These are phyloP conservation scores for Leucosporidium yakuticum DNA, from an alignment of 768 basidiomycete species.

Conservation along the genomic window DNA sequence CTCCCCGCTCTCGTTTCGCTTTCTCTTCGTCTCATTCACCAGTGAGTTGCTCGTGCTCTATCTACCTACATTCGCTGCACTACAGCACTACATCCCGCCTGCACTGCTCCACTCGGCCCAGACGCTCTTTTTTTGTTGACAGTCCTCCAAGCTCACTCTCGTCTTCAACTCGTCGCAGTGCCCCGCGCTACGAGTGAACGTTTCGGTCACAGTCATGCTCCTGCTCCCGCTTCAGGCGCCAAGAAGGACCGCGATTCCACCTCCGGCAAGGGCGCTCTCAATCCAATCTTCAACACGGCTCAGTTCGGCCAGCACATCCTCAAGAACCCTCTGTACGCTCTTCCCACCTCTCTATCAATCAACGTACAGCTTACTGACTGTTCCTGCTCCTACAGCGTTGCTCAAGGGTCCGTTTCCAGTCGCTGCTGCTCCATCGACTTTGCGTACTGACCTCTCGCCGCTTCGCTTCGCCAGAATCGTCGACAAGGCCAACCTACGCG, in stretches of 20 bases:
- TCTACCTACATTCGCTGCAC: no score
- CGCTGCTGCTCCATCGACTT: neutral
- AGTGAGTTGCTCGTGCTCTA: no score
- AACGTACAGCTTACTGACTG: neutral
- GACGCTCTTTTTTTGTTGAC: no score
- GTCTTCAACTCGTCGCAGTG: no score
- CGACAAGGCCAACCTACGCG: conserved; percentile 74
- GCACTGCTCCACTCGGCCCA: no score
- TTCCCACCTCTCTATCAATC: neutral
- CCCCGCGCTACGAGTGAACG: no score
- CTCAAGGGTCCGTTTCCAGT: conserved; percentile 62
- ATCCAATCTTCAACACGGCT: conserved; percentile 37
- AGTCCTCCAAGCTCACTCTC: no score
- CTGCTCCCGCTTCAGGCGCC: no score
- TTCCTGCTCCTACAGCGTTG: conserved; percentile 50
- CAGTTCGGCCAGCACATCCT: conserved; percentile 96
- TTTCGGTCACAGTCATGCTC: no score
- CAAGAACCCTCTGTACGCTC: conserved; percentile 60
- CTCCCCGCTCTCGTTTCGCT: no score
- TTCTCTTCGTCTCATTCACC: no score
- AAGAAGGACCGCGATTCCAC: neutral
- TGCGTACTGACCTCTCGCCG: neutral
- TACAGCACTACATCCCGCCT: no score
- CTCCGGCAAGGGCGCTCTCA: conserved; percentile 28
- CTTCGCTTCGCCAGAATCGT: conserved; percentile 30